phyloP scores from a whole-genome alignment of 2,329 filamentous ascomycete species.

The Penicillium sp. region DNA sequence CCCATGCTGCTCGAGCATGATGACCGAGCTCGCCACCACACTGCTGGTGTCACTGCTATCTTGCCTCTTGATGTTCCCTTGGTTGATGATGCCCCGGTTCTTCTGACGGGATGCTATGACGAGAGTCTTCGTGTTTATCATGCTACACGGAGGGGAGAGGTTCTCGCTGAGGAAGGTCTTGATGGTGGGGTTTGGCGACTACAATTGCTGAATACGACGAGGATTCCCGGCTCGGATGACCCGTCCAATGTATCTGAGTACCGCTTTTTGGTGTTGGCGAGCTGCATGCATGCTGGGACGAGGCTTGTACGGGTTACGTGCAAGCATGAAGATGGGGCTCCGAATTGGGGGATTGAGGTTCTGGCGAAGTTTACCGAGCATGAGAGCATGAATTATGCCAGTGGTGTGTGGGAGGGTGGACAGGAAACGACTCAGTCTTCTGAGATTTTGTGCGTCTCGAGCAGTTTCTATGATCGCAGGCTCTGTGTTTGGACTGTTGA shows the following conservation, averaged over 20 bases:
- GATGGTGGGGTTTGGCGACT: conserved; percentile 86
- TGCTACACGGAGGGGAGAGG: conserved; percentile 41
- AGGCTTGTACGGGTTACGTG: conserved; percentile 58
- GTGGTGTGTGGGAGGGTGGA: conserved; percentile 53
- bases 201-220: conserved; percentile 50
- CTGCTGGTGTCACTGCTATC: conserved; percentile 86
- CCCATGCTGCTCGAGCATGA: conserved; percentile 30
- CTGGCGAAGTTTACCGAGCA: conserved; percentile 78
- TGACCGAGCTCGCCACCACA: conserved; percentile 61
- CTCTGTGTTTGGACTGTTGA: conserved; percentile 50
- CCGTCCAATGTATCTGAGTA: conserved; percentile 12
- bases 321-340: conserved; percentile 29
- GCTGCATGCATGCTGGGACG: conserved; percentile 89
- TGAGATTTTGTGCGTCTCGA: conserved; percentile 44
- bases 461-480: conserved; percentile 55
- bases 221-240: background rate
- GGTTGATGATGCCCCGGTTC: conserved; percentile 52
- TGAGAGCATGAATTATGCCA: conserved; percentile 92
- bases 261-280: conserved; percentile 65
- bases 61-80: conserved; percentile 59
- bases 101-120: conserved; percentile 90
- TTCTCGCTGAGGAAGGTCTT: conserved; percentile 66
- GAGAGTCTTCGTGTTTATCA: conserved; percentile 69
- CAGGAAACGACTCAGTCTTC: conserved; percentile 9
- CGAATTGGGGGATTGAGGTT: conserved; percentile 62